Percentiles rank a stretch among this genome's conserved stretches.
These are phyloP conservation scores for Fusarium sp. DNA, from an alignment of 2,329 filamentous ascomycete species.

Conservation along the genomic window DNA sequence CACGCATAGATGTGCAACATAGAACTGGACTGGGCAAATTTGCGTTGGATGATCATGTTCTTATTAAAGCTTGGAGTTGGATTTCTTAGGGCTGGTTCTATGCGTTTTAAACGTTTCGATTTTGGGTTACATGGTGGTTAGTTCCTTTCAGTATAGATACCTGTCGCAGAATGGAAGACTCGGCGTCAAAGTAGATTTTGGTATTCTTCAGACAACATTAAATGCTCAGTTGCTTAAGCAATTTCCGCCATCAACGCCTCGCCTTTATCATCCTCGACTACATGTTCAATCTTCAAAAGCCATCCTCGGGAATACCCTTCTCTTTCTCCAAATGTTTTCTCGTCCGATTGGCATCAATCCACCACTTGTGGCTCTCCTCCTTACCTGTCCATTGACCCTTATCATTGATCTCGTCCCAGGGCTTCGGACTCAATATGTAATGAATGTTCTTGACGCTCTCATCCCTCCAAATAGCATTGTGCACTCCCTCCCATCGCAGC, in stretches of 20 bases:
- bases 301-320: constrained; percentile 52
- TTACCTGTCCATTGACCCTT: constrained; percentile 59
- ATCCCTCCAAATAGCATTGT: constrained; percentile 69
- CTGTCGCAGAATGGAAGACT: constrained; percentile 37
- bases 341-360: constrained; percentile 63
- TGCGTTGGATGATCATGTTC: constrained; percentile 4
- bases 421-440: constrained; percentile 72
- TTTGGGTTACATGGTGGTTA: constrained; percentile 1
- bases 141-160: constrained; percentile 38
- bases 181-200: background rate
- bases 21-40: constrained; percentile 31
- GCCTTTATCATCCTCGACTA: background rate
- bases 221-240: background rate
- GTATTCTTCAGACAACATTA: background rate
- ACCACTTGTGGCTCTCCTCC: constrained; percentile 68
- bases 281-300: constrained; percentile 26
- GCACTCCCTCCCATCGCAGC: constrained; percentile 65
- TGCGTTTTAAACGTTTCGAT: background rate
- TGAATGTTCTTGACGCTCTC: constrained; percentile 71
- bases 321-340: constrained; percentile 58
- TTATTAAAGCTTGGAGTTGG: constrained; percentile 36
- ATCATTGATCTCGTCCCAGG: constrained; percentile 67
- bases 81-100: constrained; percentile 8
- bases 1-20: constrained; percentile 37
- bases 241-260: constrained; percentile 8